Evolutionary conservation across 768 basidiomycete species (phyloP).

Genomic region (Auricularia auricula-judae): DNA sequence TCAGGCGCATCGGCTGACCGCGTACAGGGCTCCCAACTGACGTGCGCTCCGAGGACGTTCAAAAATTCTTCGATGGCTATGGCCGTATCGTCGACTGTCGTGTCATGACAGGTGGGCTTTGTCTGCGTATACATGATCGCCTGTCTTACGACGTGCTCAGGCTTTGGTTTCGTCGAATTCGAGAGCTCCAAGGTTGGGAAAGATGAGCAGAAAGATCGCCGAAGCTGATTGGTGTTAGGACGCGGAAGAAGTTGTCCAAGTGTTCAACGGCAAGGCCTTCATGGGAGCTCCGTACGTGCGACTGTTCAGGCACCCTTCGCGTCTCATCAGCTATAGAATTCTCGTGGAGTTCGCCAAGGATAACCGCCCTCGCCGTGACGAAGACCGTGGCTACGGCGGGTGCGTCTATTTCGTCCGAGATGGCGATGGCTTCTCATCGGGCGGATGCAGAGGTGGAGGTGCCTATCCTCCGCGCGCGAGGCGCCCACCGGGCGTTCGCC

Average conservation of each 20-base stretch:
- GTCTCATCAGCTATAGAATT: slow-evolving; percentile 41
- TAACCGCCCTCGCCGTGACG: slow-evolving; percentile 73
- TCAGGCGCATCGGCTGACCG: neutral
- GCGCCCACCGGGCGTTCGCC: slow-evolving; percentile 69
- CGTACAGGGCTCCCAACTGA: slow-evolving; percentile 67
- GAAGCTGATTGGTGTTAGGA: slow-evolving; percentile 41
- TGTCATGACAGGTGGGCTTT: slow-evolving; percentile 77
- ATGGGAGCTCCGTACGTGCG: slow-evolving; percentile 66
- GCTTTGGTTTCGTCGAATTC: slow-evolving; percentile 96
- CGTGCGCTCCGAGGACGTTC: slow-evolving; percentile 72
- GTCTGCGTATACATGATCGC: neutral
- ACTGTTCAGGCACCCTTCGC: neutral
- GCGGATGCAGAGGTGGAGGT: slow-evolving; percentile 6
- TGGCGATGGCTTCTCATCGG: slow-evolving; percentile 16
- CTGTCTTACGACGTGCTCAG: slow-evolving; percentile 24
- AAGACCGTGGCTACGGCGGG: slow-evolving; percentile 41
- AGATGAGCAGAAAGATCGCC: neutral
- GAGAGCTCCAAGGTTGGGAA: slow-evolving; percentile 61
- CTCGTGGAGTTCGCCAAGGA: slow-evolving; percentile 97
- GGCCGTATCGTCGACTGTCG: slow-evolving; percentile 84
- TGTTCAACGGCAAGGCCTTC: slow-evolving; percentile 82
- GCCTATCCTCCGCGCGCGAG: slow-evolving; percentile 46
- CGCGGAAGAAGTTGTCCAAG: slow-evolving; percentile 83
- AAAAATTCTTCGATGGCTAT: slow-evolving; percentile 83
- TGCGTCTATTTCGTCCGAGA: slow-evolving; percentile 21